Evolutionary conservation across 352 stramenopile genomes (phyloP), one percentile per base, ranked within the genome.

Genomic region (Phytopythium chamaehyphon): DNA sequence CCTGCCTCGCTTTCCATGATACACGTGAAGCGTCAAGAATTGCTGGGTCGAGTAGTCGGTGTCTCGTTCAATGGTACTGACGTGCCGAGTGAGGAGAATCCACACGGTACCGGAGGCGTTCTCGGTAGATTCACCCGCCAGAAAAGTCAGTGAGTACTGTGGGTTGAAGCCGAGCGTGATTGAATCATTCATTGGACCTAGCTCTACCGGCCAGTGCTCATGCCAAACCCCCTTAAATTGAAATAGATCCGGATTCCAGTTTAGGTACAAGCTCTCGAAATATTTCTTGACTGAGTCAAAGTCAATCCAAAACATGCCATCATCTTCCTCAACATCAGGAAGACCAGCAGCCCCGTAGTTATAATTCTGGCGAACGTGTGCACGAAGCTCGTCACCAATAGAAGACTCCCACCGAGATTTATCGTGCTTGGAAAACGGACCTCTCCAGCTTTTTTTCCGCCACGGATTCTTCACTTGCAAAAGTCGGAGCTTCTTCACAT

Each of bases 381-480:
- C 47, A 7, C 74, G 72, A 6, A 92, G 59, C 42, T 90, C 77
- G 16, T 84, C 64, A 5, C 82, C 80, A 4, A 91, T 46, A 4
- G 63, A 48, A 22, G 71, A 62, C 10, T 86, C 16, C 83, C 83
- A 93, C 39, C 66, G 67, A 9, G 52, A 52, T 6, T 57, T 71
- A 46, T 93, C 83, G 15, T 71, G 57, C 12, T 72, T 72, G 1
- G 78, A 97, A 59, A 90, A 98, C 18, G 76, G 76, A 1, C 94
- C 94, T 56, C 72, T 76, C 84, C 84, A 94, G 54, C 84, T 79
- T 61, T 86, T 75, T 49, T 89, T 88, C 12, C 80, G 83, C 84
- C 96, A 99, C 6, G 96, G 96, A 57, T 99, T 99, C 62, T 99
- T 98, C 8, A 99, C 66, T 42, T 98, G 92, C 3, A 98, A 56